A percentile compares a stretch with the other conserved stretches of the same genome.
phyloP scores from a whole-genome alignment of 768 basidiomycete species.

The Leccinum obscurum region DNA sequence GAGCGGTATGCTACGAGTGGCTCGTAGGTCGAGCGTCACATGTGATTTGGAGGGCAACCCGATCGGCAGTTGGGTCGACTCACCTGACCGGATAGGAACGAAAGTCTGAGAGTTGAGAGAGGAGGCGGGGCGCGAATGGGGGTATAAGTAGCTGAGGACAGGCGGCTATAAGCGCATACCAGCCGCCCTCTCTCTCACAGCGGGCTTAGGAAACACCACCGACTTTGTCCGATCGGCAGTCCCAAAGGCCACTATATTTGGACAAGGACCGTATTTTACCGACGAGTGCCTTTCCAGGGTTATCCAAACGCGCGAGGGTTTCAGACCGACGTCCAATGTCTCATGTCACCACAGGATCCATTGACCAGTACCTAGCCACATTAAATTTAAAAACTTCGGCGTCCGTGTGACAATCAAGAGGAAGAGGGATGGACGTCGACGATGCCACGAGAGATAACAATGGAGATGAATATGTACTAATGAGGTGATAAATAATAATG shows the following conservation, averaged over 20 bases:
- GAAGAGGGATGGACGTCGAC: slow-evolving; percentile 6
- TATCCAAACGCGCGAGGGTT: not conserved
- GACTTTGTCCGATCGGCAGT: slow-evolving; percentile 9
- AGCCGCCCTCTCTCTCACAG: not conserved
- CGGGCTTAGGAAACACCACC: slow-evolving; percentile 1
- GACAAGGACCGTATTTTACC: not conserved
- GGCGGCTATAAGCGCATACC: not conserved
- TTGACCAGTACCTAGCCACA: slow-evolving; percentile 24
- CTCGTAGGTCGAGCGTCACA: slow-evolving; percentile 8
- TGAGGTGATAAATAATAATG: slow-evolving; percentile 30
- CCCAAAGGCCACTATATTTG: not conserved
- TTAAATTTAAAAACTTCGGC: not conserved
- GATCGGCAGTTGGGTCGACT: not conserved
- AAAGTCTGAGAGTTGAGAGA: not conserved
- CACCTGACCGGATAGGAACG: not conserved
- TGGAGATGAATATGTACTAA: slow-evolving; percentile 16
- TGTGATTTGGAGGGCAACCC: slow-evolving; percentile 19
- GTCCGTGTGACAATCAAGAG: slow-evolving; percentile 18
- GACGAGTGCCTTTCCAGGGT: not conserved
- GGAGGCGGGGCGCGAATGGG: too few species aligned
- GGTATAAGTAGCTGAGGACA: slow-evolving; percentile 9
- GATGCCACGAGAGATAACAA: slow-evolving; percentile 12
- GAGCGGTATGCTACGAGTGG: not conserved
- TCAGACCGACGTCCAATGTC: not conserved
- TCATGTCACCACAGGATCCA: slow-evolving; percentile 4